These are phyloP conservation scores for Fusarium sp. DNA, from an alignment of 2,329 filamentous ascomycete genomes.

Conservation along the genomic window DNA sequence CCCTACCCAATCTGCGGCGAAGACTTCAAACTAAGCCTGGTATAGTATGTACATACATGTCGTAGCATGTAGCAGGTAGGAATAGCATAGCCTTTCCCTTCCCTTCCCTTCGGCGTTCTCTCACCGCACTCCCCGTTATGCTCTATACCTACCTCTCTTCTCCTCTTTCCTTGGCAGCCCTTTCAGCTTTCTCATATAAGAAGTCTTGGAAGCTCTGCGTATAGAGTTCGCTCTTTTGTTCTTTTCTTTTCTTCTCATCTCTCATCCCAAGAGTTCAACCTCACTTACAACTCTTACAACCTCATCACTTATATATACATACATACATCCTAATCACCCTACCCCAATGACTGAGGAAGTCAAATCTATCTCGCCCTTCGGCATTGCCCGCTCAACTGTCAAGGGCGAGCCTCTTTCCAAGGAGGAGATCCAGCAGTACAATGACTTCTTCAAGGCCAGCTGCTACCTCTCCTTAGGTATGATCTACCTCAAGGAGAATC, in stretches of 20 bases:
- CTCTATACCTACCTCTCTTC: constrained; percentile 22
- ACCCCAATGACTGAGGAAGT: constrained; percentile 51
- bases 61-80: constrained; percentile 4
- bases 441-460: constrained; percentile 78
- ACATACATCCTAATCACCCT: constrained; percentile 9
- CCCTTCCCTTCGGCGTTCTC: constrained; percentile 3
- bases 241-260: constrained; percentile 36
- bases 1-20: constrained; percentile 25
- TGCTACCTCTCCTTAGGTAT: constrained; percentile 81
- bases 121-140: constrained; percentile 35
- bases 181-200: constrained; percentile 37
- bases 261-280: constrained; percentile 36
- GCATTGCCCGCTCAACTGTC: constrained; percentile 71
- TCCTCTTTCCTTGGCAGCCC: constrained; percentile 26
- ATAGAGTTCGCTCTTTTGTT: constrained; percentile 6
- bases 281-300: constrained; percentile 22
- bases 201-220: constrained; percentile 24
- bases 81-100: background rate
- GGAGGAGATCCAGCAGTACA: constrained; percentile 74
- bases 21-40: constrained; percentile 18
- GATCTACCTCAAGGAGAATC: constrained; percentile 81
- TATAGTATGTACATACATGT: constrained; percentile 2
- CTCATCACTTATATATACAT: constrained; percentile 19
- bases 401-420: constrained; percentile 68
- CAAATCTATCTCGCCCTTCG: constrained; percentile 71